These are phyloP conservation scores for Ottelia alismoides DNA, from an alignment of 106 monocot species.

Conservation along the genomic window DNA sequence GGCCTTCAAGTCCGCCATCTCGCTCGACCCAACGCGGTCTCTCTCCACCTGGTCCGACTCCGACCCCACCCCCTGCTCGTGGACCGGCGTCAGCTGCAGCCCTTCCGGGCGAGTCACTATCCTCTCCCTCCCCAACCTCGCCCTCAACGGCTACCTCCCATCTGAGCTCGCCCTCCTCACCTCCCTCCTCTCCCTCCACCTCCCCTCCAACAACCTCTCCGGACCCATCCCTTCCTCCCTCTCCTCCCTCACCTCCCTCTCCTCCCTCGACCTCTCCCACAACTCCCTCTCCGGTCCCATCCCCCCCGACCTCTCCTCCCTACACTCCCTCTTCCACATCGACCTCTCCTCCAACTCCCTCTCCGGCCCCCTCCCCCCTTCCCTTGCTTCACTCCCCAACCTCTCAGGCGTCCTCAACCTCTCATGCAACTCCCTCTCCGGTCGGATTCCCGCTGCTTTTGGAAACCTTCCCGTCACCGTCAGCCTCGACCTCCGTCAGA, in stretches of 20 bases:
- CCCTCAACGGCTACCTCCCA: constrained; percentile 38
- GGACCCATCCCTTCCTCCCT: constrained; percentile 34
- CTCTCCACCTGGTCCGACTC: constrained; percentile 43
- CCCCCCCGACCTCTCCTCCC: constrained; percentile 17
- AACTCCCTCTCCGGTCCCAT: constrained; percentile 29
- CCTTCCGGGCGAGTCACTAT: constrained; percentile 20
- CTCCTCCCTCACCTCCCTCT: constrained; percentile 19
- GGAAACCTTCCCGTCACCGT: constrained; percentile 51
- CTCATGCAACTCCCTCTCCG: constrained; percentile 58
- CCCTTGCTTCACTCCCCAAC: constrained; percentile 29
- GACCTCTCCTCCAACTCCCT: constrained; percentile 40
- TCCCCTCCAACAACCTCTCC: constrained; percentile 41
- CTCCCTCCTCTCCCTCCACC: constrained; percentile 24
- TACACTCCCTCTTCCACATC: constrained; percentile 12
- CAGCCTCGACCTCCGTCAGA: constrained; percentile 61
- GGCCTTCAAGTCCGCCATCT: constrained; percentile 63
- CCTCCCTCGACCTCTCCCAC: constrained; percentile 28
- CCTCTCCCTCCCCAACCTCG: constrained; percentile 37
- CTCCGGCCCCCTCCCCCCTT: constrained; percentile 49
- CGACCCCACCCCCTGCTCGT: constrained; percentile 42
- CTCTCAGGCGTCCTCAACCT: constrained; percentile 72
- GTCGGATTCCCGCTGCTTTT: constrained; percentile 47
- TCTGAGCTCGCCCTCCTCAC: constrained; percentile 27
- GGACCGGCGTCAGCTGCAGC: constrained; percentile 50
- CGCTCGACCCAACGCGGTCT: constrained; percentile 42